A percentile compares a stretch with the other conserved stretches of the same genome.
These are phyloP conservation scores for Flaveria bidentis DNA, from an alignment of 129 eudicot species.

Conservation along the genomic window DNA sequence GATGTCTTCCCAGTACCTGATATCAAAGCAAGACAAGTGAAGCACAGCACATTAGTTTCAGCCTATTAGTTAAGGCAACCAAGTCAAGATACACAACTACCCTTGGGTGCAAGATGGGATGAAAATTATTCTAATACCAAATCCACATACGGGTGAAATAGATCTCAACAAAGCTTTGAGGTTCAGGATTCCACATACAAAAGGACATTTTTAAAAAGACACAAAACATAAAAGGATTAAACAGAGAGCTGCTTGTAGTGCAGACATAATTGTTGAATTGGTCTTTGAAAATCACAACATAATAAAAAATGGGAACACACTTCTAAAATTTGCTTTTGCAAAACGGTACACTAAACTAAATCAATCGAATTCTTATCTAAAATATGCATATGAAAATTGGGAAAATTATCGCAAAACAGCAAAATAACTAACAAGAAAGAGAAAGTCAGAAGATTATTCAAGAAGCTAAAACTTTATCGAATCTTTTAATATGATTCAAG, in stretches of 20 bases:
- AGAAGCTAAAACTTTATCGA: background rate
- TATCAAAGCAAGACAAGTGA: slow-evolving; percentile 29
- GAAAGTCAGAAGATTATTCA: slow-evolving; percentile 5
- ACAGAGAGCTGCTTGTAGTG: background rate
- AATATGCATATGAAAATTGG: background rate
- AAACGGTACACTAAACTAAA: slow-evolving; percentile 2
- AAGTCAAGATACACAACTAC: slow-evolving; percentile 15
- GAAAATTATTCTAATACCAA: background rate
- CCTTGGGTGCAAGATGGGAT: slow-evolving; percentile 12
- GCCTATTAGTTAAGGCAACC: slow-evolving; percentile 10
- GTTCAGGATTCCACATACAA: background rate
- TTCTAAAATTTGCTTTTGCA: background rate
- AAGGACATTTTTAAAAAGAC: background rate
- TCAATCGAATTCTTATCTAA: background rate
- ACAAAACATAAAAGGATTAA: background rate
- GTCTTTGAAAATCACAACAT: slow-evolving; percentile 9
- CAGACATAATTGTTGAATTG: background rate
- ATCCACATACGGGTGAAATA: slow-evolving; percentile 14
- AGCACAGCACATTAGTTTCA: slow-evolving; percentile 22
- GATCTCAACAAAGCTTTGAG: slow-evolving; percentile 1
- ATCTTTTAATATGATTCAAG: slow-evolving; percentile 6
- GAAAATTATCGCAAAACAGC: slow-evolving; percentile 17
- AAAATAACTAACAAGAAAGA: slow-evolving; percentile 4
- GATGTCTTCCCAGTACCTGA: slow-evolving; percentile 99
- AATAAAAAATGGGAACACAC: background rate